phyloP scores from a whole-genome alignment of 352 stramenopile species.

The Pythium dissimile region DNA sequence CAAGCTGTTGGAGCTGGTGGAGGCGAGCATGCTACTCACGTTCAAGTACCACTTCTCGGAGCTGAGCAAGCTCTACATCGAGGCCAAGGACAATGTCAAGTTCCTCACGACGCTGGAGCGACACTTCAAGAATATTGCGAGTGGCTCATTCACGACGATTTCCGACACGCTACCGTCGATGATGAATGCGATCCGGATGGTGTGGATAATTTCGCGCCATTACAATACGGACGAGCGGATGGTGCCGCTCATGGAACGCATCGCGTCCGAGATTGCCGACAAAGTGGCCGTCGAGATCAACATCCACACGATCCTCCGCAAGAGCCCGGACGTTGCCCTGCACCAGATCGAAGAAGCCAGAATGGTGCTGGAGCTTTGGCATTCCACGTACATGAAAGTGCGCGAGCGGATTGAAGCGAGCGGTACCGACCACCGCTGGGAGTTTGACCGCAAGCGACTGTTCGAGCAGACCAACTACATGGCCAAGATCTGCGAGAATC shows the following conservation, averaged over 20 bases:
- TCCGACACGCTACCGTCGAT: conserved; percentile 93
- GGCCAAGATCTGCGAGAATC: conserved; percentile 93
- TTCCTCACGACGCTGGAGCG: conserved; percentile 95
- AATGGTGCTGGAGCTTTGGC: conserved; percentile 92
- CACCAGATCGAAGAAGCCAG: conserved; percentile 88
- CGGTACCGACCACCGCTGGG: conserved; percentile 93
- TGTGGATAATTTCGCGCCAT: conserved; percentile 97
- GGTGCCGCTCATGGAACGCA: conserved; percentile 95
- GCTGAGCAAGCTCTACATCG: conserved; percentile 93
- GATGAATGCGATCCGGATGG: conserved; percentile 97
- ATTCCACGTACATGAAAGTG: conserved; percentile 94
- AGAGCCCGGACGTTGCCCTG: conserved; percentile 69
- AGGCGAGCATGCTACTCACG: conserved; percentile 87
- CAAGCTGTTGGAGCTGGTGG: conserved; percentile 89
- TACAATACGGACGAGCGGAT: conserved; percentile 98
- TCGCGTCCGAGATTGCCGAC: conserved; percentile 91
- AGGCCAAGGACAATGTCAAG: conserved; percentile 96
- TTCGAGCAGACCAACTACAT: conserved; percentile 98
- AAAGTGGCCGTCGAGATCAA: conserved; percentile 92
- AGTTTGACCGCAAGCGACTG: conserved; percentile 93
- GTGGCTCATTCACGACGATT: conserved; percentile 89
- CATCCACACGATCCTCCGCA: conserved; percentile 87
- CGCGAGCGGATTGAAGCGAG: conserved; percentile 93
- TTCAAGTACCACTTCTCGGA: conserved; percentile 95
- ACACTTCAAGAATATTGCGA: conserved; percentile 95